phyloP scores from a whole-genome alignment of 495 filamentous ascomycete species.

The Penicillium manginii region DNA sequence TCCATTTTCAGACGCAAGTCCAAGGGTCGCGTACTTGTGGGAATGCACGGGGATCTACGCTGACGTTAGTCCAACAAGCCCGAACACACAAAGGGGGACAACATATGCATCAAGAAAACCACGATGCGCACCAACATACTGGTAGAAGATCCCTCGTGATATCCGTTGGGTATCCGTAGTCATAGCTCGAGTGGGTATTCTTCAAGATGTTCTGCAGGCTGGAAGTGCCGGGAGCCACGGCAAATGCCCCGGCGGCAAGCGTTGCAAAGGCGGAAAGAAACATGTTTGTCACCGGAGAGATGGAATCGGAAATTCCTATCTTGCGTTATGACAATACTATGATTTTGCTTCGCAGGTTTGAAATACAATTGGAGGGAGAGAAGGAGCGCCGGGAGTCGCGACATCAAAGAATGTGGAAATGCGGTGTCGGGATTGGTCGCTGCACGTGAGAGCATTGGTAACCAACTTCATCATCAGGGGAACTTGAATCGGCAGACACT shows the following conservation, averaged over 20 bases:
- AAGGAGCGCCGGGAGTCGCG: neutral
- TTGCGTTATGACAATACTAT: neutral
- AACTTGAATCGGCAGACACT: too few relatives aligned
- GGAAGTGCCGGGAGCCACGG: constrained; percentile 32
- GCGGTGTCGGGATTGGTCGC: constrained; percentile 6
- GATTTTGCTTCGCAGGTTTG: neutral
- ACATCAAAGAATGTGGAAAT: neutral
- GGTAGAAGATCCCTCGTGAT: constrained; percentile 49
- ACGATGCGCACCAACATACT: constrained; percentile 29
- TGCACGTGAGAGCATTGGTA: constrained; percentile 10
- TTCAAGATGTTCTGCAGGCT: constrained; percentile 46
- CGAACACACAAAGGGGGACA: neutral
- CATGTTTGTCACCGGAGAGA: neutral
- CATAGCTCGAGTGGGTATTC: constrained; percentile 46
- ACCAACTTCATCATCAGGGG: too few relatives aligned
- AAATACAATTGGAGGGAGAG: neutral
- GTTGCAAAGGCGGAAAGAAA: constrained; percentile 21
- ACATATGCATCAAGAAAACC: neutral
- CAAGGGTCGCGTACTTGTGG: constrained; percentile 39
- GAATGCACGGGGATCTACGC: constrained; percentile 50
- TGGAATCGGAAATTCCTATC: too few relatives aligned
- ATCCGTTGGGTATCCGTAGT: constrained; percentile 51
- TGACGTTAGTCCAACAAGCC: constrained; percentile 17
- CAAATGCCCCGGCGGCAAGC: constrained; percentile 30
- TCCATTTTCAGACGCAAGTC: neutral